Percentiles rank a stretch among this genome's conserved stretches.
These are phyloP conservation scores for Ceratocystis destructans DNA, from an alignment of 2,329 filamentous ascomycete species.

Conservation along the genomic window DNA sequence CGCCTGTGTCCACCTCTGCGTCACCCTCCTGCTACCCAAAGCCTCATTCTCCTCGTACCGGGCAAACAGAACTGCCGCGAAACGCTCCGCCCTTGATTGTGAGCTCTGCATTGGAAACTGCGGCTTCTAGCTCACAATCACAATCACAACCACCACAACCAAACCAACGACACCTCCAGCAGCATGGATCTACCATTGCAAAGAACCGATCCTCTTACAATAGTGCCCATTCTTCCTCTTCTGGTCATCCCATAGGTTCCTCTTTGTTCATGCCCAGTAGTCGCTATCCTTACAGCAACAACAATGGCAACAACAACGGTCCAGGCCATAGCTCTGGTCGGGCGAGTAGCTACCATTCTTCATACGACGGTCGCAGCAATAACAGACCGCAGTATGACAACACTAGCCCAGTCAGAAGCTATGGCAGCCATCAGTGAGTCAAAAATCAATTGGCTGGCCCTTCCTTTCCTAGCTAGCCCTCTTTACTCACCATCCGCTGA, in stretches of 20 bases:
- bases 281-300: constrained; percentile 41
- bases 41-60: background rate
- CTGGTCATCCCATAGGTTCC: background rate
- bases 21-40: background rate
- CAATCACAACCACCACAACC: background rate
- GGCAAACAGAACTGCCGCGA: background rate
- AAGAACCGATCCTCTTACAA: constrained; percentile 80
- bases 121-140: too few species aligned
- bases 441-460: background rate
- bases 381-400: background rate
- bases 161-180: constrained; percentile 25
- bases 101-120: constrained; percentile 35
- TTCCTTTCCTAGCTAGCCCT: background rate
- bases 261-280: constrained; percentile 97
- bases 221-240: constrained; percentile 67
- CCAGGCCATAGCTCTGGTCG: constrained; percentile 33
- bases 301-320: constrained; percentile 28
- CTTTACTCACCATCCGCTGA: background rate
- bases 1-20: background rate
- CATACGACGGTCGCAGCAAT: constrained; percentile 28
- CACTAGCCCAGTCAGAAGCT: background rate
- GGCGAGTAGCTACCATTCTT: constrained; percentile 58
- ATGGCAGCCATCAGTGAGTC: constrained; percentile 4
- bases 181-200: constrained; percentile 48
- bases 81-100: constrained; percentile 34